Conservation (phyloP, 176 grass and related monocot genomes). For the Hordeum marinum region DNA sequence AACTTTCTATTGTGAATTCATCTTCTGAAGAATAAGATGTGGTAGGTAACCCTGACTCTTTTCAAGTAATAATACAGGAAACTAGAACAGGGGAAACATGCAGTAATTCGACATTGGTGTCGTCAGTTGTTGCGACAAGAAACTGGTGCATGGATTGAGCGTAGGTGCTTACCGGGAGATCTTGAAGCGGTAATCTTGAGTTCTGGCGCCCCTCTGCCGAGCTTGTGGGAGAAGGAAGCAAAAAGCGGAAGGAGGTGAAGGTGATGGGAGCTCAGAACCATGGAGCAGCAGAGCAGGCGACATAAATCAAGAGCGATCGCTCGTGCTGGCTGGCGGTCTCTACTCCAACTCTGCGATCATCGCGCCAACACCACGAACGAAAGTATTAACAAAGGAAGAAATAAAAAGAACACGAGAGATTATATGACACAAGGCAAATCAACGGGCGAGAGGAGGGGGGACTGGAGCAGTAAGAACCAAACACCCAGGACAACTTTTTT, state of each 20-base stretch:
- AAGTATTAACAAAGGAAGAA: not conserved
- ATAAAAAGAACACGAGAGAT: not conserved
- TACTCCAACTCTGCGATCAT: conserved; percentile 6
- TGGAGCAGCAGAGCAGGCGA: conserved; percentile 41
- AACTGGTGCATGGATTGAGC: not conserved
- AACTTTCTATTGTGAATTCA: not conserved
- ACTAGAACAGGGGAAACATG: not conserved
- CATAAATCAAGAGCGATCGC: conserved; percentile 36
- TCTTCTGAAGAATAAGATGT: not conserved
- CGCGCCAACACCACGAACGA: not conserved
- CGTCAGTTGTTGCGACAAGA: not conserved
- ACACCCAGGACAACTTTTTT: not conserved
- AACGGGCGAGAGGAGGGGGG: not conserved
- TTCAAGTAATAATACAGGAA: not conserved
- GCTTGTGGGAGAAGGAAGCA: conserved; percentile 26
- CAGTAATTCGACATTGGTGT: not conserved
- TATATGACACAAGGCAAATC: not conserved
- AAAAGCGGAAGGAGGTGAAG: conserved; percentile 3
- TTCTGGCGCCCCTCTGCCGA: conserved; percentile 30
- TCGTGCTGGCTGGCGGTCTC: not conserved
- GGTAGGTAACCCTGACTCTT: too few relatives aligned
- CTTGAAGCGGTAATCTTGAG: conserved; percentile 14
- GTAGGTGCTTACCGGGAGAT: conserved; percentile 28
- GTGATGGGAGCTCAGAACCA: conserved; percentile 49
- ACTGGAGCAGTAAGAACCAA: not conserved